phyloP scores from a whole-genome alignment of 352 stramenopile species.

The Phytophthora agathidicida region DNA sequence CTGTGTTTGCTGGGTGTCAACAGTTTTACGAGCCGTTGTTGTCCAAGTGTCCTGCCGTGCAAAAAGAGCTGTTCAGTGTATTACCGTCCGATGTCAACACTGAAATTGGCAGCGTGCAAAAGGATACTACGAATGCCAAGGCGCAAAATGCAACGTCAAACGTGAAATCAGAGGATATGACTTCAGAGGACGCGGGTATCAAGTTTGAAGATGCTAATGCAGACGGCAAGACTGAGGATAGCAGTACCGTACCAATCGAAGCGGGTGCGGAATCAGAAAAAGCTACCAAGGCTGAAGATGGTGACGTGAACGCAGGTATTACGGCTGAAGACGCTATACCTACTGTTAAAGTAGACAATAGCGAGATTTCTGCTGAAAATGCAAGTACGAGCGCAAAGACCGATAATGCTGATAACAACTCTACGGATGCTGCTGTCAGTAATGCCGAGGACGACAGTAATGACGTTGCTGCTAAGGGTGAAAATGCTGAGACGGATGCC shows the following conservation, averaged over 20 bases:
- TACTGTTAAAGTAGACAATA: not conserved
- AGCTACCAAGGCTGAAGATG: not conserved
- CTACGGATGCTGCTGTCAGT: not conserved
- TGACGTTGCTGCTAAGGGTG: slow-evolving; percentile 1
- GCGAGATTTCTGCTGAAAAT: not conserved
- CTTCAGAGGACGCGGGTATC: not conserved
- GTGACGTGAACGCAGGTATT: not conserved
- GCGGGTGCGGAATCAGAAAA: not conserved
- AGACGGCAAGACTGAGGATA: slow-evolving; percentile 3
- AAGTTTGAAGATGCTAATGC: not conserved
- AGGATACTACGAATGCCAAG: slow-evolving; percentile 8
- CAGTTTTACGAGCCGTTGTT: slow-evolving; percentile 69
- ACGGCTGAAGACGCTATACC: not conserved
- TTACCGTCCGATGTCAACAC: slow-evolving; percentile 30
- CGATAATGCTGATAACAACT: not conserved
- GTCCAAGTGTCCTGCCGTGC: slow-evolving; percentile 39
- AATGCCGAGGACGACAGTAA: slow-evolving; percentile 8
- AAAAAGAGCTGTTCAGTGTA: slow-evolving; percentile 35
- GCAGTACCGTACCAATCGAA: slow-evolving; percentile 2
- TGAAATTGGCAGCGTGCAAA: slow-evolving; percentile 10
- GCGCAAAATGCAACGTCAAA: not conserved
- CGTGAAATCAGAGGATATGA: slow-evolving; percentile 4
- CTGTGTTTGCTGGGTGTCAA: slow-evolving; percentile 58
- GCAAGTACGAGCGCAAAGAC: not conserved
- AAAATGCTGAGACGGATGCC: slow-evolving; percentile 23